Evolutionary conservation across 441 rosid species (phyloP).

Genomic region (Hura crepitans): DNA sequence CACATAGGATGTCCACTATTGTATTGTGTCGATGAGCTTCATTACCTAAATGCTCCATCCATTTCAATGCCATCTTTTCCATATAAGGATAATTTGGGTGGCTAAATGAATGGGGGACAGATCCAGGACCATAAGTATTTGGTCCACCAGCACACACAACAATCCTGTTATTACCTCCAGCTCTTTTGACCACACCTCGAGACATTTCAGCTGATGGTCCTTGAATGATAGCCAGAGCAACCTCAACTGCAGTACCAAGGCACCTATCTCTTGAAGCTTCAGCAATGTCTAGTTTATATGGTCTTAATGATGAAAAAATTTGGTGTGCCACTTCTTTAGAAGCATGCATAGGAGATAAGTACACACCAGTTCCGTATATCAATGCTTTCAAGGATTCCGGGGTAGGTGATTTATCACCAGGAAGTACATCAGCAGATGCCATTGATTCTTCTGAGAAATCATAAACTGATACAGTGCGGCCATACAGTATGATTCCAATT

Average conservation of each 20-base stretch:
- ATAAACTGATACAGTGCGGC: constrained; percentile 78
- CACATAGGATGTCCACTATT: constrained; percentile 86
- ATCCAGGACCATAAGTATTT: constrained; percentile 84
- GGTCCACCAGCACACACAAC: constrained; percentile 96
- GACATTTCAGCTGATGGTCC: constrained; percentile 93
- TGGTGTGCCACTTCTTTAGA: constrained; percentile 85
- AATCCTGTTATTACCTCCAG: constrained; percentile 83
- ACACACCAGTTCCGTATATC: constrained; percentile 88
- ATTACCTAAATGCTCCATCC: constrained; percentile 82
- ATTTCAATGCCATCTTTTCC: constrained; percentile 79
- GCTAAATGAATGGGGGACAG: constrained; percentile 70
- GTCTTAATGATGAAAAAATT: constrained; percentile 84
- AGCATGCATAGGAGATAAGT: constrained; percentile 92
- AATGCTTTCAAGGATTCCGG: constrained; percentile 75
- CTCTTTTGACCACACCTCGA: constrained; percentile 76
- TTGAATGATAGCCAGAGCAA: constrained; percentile 80
- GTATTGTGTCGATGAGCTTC: constrained; percentile 71
- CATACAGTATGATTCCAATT: constrained; percentile 78
- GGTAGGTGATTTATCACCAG: constrained; percentile 75
- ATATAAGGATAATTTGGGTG: constrained; percentile 83
- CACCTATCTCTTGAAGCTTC: constrained; percentile 93
- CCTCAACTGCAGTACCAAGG: constrained; percentile 86
- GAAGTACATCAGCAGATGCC: constrained; percentile 95
- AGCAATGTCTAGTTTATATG: constrained; percentile 59
- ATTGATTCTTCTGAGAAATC: constrained; percentile 87